Evolutionary conservation across 2,329 filamentous ascomycete species (phyloP), one percentile per base, ranked within the genome.

Genomic region (Escovopsis sp.): DNA sequence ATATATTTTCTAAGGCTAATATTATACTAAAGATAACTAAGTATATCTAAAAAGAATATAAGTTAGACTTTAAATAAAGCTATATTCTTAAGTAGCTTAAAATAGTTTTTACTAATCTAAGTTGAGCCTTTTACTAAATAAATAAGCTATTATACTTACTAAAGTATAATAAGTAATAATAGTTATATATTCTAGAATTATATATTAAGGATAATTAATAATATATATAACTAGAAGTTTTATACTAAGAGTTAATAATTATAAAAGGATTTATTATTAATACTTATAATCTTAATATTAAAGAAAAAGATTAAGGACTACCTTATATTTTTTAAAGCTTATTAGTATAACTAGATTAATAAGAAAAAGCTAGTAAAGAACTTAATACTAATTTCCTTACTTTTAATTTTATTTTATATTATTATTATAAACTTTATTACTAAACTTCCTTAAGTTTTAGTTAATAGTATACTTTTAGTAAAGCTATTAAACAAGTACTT

Each of bases 21-120:
- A 26, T 30, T 28, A 40, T 44, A 2, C 41, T 41, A 32, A 43
- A 34, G 8, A 36, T 32, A 32, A 38, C 28, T 42, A 42, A 42
- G 7, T 41, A 45, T 39, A 37, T 15, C 26, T 4, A 37, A 37
- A 23, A 23, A 6, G 23, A 6, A 23, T 23, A 23, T 23, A 23
- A 23, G 6, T 23, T 6, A 4, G 6, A 23, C 23, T 18, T 37
- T 6, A 19, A 15, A 4, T 37, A 37, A 37, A 46, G 41, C 33
- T 37, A 33, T 26, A 36, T 26, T 6, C 6, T 23, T 23, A 23
- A 23, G 23, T 23, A 23, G 6, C 23, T 23, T 23, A 23, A 3
- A 3, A 23, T 23, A 23, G 3, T 23, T 3, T 23, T 23, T 23
- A 23, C 23, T 23, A 23, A 23, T 2, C 23, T 23, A 34, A 34